phyloP scores from a whole-genome alignment of 2,329 filamentous ascomycete species.

The Xylariaceae sp. region DNA sequence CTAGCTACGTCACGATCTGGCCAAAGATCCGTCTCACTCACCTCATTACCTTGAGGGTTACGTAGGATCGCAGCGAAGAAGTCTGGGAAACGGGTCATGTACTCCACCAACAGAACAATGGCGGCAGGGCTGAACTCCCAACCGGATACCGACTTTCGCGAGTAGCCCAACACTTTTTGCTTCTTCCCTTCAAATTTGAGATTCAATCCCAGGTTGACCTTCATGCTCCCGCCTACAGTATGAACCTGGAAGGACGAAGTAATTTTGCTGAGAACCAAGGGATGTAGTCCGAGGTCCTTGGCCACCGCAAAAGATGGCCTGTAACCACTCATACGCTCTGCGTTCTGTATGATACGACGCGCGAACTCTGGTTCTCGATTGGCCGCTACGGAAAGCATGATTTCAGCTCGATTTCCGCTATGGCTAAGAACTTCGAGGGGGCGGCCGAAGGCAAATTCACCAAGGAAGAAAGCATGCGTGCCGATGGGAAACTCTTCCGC shows the following conservation, averaged over 20 bases:
- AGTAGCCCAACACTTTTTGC: conserved; percentile 93
- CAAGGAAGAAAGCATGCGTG: conserved; percentile 86
- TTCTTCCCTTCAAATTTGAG: conserved; percentile 96
- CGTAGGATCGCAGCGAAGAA: conserved; percentile 86
- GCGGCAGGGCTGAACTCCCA: conserved; percentile 95
- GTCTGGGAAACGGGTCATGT: conserved; percentile 92
- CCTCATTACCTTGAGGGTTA: conserved; percentile 81
- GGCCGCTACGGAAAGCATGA: conserved; percentile 70
- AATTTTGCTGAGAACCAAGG: conserved; percentile 88
- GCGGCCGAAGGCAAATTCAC: conserved; percentile 87
- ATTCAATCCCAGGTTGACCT: conserved; percentile 88
- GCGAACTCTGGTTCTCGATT: conserved; percentile 79
- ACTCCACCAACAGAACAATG: conserved; percentile 73
- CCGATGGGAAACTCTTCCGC: conserved; percentile 86
- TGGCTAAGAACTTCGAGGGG: conserved; percentile 81
- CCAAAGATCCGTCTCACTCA: conserved; percentile 83
- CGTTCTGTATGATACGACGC: conserved; percentile 64
- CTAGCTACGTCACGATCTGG: conserved; percentile 66
- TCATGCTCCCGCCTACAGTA: conserved; percentile 65
- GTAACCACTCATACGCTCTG: conserved; percentile 71
- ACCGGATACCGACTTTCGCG: conserved; percentile 75
- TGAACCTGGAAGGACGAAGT: conserved; percentile 89
- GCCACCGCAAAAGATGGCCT: conserved; percentile 86
- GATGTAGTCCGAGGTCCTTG: conserved; percentile 73
- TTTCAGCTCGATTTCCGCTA: conserved; percentile 67